Percentiles rank a stretch among this genome's conserved stretches.
Conservation (phyloP, 345 rosid genomes). For the Heritiera littoralis region DNA sequence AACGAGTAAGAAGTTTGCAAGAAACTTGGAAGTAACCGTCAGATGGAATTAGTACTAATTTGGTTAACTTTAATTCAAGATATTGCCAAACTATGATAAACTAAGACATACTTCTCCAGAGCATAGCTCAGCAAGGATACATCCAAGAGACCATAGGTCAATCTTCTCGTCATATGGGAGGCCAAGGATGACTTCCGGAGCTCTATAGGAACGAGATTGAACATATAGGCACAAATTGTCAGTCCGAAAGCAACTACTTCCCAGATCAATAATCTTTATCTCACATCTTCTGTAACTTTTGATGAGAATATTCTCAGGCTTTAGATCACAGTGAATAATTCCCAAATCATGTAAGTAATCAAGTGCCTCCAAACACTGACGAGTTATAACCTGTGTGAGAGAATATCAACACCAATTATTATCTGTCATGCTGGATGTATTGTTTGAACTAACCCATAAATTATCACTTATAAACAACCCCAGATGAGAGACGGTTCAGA, state of each 20-base stretch:
- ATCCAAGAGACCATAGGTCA: constrained; percentile 95
- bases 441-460: background rate
- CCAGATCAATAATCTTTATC: constrained; percentile 89
- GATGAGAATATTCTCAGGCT: constrained; percentile 88
- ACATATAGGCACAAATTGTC: constrained; percentile 84
- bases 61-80: background rate
- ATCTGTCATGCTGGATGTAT: background rate
- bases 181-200: constrained; percentile 96
- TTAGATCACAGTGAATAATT: constrained; percentile 93
- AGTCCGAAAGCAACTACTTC: constrained; percentile 88
- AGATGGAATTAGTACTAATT: background rate
- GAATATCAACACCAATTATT: constrained; percentile 9
- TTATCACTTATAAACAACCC: background rate
- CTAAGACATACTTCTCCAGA: constrained; percentile 75
- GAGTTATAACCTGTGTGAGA: constrained; percentile 59
- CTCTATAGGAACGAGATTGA: constrained; percentile 94
- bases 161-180: constrained; percentile 87
- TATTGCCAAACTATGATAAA: constrained; percentile 6
- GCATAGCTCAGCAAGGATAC: constrained; percentile 87
- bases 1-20: background rate
- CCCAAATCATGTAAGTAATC: constrained; percentile 80
- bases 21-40: too few species aligned
- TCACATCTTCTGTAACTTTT: constrained; percentile 79
- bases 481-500: background rate
- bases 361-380: constrained; percentile 91